Evolutionary conservation across 1,139 yeast species (phyloP).

Genomic region (Cylindricascospora bacillispora): DNA sequence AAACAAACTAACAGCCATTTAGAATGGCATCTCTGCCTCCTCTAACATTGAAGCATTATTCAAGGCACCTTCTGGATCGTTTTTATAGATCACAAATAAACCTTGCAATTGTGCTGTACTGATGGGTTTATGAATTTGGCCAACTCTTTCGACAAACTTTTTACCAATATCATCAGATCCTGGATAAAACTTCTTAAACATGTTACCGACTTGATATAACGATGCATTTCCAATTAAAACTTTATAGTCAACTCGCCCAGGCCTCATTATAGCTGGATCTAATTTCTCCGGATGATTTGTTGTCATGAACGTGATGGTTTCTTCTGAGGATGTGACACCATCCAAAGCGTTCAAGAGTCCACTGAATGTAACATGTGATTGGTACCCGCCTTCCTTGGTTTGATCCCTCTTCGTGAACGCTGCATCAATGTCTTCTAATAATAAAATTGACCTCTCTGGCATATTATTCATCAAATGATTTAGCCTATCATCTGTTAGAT

Average conservation of each 20-base stretch:
- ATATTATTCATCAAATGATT: constrained; percentile 94
- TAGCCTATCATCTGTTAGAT: constrained; percentile 83
- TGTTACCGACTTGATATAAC: constrained; percentile 58
- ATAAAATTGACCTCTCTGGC: constrained; percentile 74
- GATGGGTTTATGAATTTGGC: constrained; percentile 42
- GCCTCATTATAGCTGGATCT: constrained; percentile 74
- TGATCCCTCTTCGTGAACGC: constrained; percentile 82
- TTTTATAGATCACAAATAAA: constrained; percentile 81
- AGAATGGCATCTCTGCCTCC: too few relatives aligned
- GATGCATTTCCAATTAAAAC: constrained; percentile 77
- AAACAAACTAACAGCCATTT: too few relatives aligned
- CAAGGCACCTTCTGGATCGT: constrained; percentile 68
- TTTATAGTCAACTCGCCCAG: constrained; percentile 88
- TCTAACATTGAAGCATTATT: constrained; percentile 9
- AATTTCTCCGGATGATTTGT: constrained; percentile 91
- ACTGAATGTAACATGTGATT: constrained; percentile 85
- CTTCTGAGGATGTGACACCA: constrained; percentile 98
- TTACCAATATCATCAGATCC: constrained; percentile 48
- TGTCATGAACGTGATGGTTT: constrained; percentile 92
- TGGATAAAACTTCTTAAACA: constrained; percentile 84
- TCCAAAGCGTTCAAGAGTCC: constrained; percentile 89
- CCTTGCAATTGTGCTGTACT: constrained; percentile 97
- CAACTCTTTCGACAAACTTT: constrained; percentile 43
- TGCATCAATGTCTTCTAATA: constrained; percentile 90
- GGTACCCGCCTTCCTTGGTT: constrained; percentile 58